Evolutionary conservation across 2,329 filamentous ascomycete genomes (phyloP).

Genomic region (Aspergillus luchuensis): DNA sequence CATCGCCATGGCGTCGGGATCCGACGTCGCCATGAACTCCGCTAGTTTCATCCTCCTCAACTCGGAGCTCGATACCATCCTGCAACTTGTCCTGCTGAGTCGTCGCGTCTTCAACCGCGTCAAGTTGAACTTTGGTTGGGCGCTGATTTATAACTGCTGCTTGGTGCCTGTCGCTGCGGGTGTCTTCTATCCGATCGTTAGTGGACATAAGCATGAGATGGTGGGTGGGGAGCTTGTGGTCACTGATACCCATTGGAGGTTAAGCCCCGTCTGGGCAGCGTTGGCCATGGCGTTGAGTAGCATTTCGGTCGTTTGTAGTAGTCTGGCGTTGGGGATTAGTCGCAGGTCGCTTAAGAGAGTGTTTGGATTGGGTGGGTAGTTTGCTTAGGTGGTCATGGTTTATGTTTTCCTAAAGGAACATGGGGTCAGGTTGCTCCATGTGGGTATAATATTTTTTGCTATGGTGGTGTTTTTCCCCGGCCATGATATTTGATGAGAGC

Average conservation of each 20-base stretch:
- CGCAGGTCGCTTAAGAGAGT: conserved; percentile 25
- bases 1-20: conserved; percentile 78
- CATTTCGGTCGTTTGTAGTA: conserved; percentile 84
- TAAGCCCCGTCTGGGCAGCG: conserved; percentile 71
- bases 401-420: no score
- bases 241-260: conserved; percentile 44
- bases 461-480: no score
- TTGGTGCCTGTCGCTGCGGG: conserved; percentile 81
- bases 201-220: conserved; percentile 38
- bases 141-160: conserved; percentile 75
- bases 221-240: conserved; percentile 34
- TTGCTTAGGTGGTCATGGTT: background rate
- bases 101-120: conserved; percentile 73
- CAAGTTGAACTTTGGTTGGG: conserved; percentile 84
- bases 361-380: conserved; percentile 12
- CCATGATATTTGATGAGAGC: no score
- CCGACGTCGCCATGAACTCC: conserved; percentile 79
- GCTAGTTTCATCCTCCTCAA: conserved; percentile 80
- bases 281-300: conserved; percentile 92
- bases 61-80: conserved; percentile 67
- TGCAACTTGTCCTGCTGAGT: conserved; percentile 73
- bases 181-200: conserved; percentile 66
- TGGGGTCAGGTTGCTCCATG: no score
- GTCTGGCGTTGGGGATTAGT: conserved; percentile 66
- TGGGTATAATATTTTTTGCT: no score